Evolutionary conservation across 2,329 filamentous ascomycete species (phyloP), one percentile per base, ranked within the genome.

Genomic region (Ophiosphaerella korrae): DNA sequence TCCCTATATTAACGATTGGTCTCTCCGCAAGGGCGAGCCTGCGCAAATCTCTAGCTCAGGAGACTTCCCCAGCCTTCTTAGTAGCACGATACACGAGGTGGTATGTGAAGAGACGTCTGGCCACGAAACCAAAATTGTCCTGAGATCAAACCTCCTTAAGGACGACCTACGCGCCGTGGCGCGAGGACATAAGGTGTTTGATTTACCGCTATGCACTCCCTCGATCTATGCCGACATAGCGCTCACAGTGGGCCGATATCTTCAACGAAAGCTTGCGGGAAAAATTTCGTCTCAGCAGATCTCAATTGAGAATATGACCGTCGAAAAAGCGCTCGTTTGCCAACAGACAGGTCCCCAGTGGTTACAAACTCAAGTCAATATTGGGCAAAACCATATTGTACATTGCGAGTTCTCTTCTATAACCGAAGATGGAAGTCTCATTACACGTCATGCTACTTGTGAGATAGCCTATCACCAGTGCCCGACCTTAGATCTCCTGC

Each of bases 181-280:
- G 2, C 50, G 50, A 26, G 60, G 58, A 5, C 60, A 63, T 43
- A 40, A 50, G 14, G 60, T 63, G 6, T 33, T 61, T 29, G 53
- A 48, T 5, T 45, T 56, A 7, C 48, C 56, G 5, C 55, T 64
- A 23, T 58, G 52, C 18, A 53, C 57, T 14, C 48, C 53, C 2
- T 56, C 55, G 3, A 38, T 74, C 0, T 73, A 72, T 35, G 66
- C 70, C 1, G 72, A 74, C 31, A 69, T 74, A 18, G 69, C 70
- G 3, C 44, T 71, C 7, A 69, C 63, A 0, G 51, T 72, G 7
- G 74, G 67, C 2, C 43, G 54, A 36, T 61, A 61, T 45, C 18
- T 21, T 21, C 18, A 21, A 21, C 18, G 18, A 21, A 21, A 21
- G 18, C 18, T 21, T 21, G 18, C 18, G 18, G 18, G 18, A 21